A percentile compares a stretch with the other conserved stretches of the same genome.
These are phyloP conservation scores for Candolleomyces aberdarensis DNA, from an alignment of 768 basidiomycete species.

Conservation along the genomic window DNA sequence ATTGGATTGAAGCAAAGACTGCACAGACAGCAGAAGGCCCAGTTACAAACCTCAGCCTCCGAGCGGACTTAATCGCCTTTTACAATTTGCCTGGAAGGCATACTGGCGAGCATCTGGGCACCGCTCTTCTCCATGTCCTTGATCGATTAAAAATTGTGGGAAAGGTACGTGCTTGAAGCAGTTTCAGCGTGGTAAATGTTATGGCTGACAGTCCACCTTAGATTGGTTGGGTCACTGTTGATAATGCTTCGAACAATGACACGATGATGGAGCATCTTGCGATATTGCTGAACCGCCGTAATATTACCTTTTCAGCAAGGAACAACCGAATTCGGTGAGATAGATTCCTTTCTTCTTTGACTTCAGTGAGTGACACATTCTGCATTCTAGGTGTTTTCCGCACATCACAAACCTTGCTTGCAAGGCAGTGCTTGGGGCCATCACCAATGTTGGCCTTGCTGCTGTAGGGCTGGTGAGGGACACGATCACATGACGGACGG, in stretches of 20 bases:
- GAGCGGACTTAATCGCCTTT: constrained; percentile 27
- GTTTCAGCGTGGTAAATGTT: background rate
- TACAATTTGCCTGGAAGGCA: constrained; percentile 27
- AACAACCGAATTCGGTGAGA: constrained; percentile 15
- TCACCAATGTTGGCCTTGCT: constrained; percentile 13
- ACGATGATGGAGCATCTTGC: constrained; percentile 12
- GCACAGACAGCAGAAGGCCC: constrained; percentile 9
- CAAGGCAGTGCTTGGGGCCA: constrained; percentile 13
- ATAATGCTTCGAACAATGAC: constrained; percentile 19
- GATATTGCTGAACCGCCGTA: background rate
- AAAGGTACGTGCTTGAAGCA: background rate
- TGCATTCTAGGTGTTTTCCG: constrained; percentile 17
- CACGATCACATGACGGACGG: too few relatives aligned
- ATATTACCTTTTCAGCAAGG: constrained; percentile 10
- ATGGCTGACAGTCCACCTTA: background rate
- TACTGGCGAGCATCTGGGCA: constrained; percentile 23
- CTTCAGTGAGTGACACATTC: background rate
- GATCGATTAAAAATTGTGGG: background rate
- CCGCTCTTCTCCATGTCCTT: constrained; percentile 14
- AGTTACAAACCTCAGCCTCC: constrained; percentile 18
- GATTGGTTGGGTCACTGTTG: constrained; percentile 18
- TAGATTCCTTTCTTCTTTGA: too few relatives aligned
- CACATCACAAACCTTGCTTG: constrained; percentile 24
- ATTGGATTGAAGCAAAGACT: constrained; percentile 17
- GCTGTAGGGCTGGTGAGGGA: too few relatives aligned